A percentile compares a stretch with the other conserved stretches of the same genome.
Evolutionary conservation across 1,284 basidiomycete species (phyloP).

Genomic region (Athelia sp.): DNA sequence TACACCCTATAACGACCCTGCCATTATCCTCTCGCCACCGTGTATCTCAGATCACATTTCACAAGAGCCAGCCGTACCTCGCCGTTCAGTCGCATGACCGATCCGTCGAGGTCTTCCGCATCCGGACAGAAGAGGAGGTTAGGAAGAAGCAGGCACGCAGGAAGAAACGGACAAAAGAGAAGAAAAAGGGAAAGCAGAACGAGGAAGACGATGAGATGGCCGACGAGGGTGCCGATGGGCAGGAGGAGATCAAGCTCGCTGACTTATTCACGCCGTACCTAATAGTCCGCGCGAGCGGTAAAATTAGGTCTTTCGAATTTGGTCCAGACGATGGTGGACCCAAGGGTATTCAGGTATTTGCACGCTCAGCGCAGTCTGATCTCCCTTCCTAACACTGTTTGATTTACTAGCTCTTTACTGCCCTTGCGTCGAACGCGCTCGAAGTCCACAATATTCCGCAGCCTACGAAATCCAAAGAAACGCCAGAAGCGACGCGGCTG

Average conservation of each 20-base stretch:
- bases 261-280: conserved; percentile 73
- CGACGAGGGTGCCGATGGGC: conserved; percentile 31
- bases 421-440: conserved; percentile 83
- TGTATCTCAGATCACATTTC: conserved; percentile 82
- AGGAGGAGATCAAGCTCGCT: conserved; percentile 45
- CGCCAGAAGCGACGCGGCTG: conserved; percentile 67
- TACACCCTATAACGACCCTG: conserved; percentile 67
- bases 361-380: not conserved
- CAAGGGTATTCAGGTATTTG: conserved; percentile 62
- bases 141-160: conserved; percentile 81
- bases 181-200: conserved; percentile 42
- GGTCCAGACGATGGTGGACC: conserved; percentile 38
- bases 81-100: conserved; percentile 91
- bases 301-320: conserved; percentile 75
- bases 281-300: conserved; percentile 68
- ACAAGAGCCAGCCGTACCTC: conserved; percentile 70
- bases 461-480: conserved; percentile 68
- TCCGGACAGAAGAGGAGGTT: conserved; percentile 88
- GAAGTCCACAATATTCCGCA: conserved; percentile 87
- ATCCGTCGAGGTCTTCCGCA: conserved; percentile 85
- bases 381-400: conserved; percentile 5
- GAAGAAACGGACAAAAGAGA: conserved; percentile 73
- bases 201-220: conserved; percentile 28
- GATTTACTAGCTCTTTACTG: conserved; percentile 60
- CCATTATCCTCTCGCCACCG: conserved; percentile 79